Conservation (phyloP, 148 eudicot genomes). For the Hydrangea macrophylla region DNA sequence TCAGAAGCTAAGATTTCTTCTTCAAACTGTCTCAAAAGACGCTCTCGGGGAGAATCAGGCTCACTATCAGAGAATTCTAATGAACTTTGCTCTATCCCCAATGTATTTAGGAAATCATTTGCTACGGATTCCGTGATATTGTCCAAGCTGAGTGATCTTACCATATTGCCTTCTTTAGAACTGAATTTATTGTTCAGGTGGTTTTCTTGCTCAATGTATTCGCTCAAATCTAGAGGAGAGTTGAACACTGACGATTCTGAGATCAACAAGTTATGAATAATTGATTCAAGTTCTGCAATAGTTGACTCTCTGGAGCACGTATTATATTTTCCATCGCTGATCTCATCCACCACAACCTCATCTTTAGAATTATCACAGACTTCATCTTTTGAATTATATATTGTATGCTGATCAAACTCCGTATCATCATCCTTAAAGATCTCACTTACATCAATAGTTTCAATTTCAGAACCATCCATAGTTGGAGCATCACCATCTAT, state of each 20-base stretch:
- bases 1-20: conserved; percentile 47
- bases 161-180: conserved; percentile 16
- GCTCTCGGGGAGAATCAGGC: conserved; percentile 66
- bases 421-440: conserved; percentile 44
- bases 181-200: conserved; percentile 18
- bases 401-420: conserved; percentile 18
- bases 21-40: conserved; percentile 56
- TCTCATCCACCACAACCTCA: conserved; percentile 12
- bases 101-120: conserved; percentile 60
- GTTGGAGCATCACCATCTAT: conserved; percentile 16
- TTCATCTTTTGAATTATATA: conserved; percentile 13
- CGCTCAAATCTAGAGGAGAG: conserved; percentile 8
- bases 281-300: conserved; percentile 22
- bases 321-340: conserved; percentile 13
- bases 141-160: conserved; percentile 50
- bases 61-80: conserved; percentile 35
- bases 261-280: conserved; percentile 20
- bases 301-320: conserved; percentile 16
- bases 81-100: conserved; percentile 41
- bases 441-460: conserved; percentile 51
- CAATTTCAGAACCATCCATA: conserved; percentile 31
- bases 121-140: conserved; percentile 56
- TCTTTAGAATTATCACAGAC: conserved; percentile 1
- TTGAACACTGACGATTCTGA: conserved; percentile 30
- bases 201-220: conserved; percentile 10